A percentile compares a stretch with the other conserved stretches of the same genome.
Conservation (phyloP, 2,329 filamentous ascomycete species). For the Dothiorella sarmentorum region DNA sequence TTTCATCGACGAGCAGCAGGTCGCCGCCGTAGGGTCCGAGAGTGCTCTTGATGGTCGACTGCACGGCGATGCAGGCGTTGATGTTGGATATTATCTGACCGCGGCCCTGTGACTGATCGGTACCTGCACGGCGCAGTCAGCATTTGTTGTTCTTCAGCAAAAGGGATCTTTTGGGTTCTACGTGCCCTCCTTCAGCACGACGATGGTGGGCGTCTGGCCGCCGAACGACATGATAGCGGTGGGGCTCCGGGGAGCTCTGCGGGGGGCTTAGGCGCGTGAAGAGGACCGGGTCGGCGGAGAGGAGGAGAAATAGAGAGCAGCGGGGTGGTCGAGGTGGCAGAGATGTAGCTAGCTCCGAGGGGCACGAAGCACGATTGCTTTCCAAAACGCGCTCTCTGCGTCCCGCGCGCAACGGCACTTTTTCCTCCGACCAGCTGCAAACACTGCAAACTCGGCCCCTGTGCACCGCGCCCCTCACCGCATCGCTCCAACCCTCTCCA, state of each 20-base stretch:
- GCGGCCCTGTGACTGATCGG: slow-evolving; percentile 94
- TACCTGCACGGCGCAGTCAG: slow-evolving; percentile 67
- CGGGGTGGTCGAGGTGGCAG: not conserved
- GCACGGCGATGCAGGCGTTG: slow-evolving; percentile 94
- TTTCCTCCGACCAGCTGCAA: slow-evolving; percentile 13
- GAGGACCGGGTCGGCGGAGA: not conserved
- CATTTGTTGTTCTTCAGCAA: not conserved
- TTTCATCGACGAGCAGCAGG: slow-evolving; percentile 89
- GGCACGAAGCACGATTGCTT: slow-evolving; percentile 14
- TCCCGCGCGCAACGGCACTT: slow-evolving; percentile 15
- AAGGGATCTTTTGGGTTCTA: slow-evolving; percentile 25
- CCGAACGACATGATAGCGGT: slow-evolving; percentile 76
- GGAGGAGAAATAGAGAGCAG: not conserved
- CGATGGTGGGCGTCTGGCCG: slow-evolving; percentile 95
- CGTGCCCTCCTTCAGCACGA: slow-evolving; percentile 95
- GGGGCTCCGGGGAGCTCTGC: slow-evolving; percentile 12
- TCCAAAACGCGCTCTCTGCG: slow-evolving; percentile 17
- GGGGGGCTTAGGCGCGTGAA: not conserved
- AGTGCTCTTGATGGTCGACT: slow-evolving; percentile 92
- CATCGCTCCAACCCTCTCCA: not conserved
- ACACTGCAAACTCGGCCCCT: slow-evolving; percentile 13
- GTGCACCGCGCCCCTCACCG: slow-evolving; percentile 4
- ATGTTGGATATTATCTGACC: slow-evolving; percentile 97
- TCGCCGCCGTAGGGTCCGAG: slow-evolving; percentile 96
- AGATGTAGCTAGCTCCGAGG: slow-evolving; percentile 16